Evolutionary conservation across 805 yeast genomes (phyloP).

Genomic region (Candida parachauliodes): DNA sequence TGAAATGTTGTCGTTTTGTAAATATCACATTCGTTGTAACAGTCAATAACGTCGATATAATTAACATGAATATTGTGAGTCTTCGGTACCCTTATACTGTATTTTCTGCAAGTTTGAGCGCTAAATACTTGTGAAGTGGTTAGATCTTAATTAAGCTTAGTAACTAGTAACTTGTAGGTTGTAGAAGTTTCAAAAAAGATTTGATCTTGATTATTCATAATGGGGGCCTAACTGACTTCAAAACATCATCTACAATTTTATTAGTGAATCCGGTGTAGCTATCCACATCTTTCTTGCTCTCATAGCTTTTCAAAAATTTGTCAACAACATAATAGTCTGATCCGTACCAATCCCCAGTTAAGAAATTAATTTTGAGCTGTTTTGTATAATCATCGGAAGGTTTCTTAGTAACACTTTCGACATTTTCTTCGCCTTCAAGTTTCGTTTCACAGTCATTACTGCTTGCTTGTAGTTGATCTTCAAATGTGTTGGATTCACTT

Average conservation of each 20-base stretch:
- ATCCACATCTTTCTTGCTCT: slow-evolving; percentile 15
- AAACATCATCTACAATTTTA: slow-evolving; percentile 33
- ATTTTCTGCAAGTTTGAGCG: too few relatives aligned
- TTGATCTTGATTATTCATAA: slow-evolving; percentile 11
- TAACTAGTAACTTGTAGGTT: too few relatives aligned
- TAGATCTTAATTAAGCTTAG: too few relatives aligned
- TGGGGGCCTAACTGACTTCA: slow-evolving; percentile 34
- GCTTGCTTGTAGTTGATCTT: neutral
- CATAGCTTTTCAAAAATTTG: slow-evolving; percentile 21
- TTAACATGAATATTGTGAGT: too few relatives aligned
- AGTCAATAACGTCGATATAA: too few relatives aligned
- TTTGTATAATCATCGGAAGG: slow-evolving; percentile 13
- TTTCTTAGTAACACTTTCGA: slow-evolving; percentile 4
- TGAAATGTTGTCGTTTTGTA: too few relatives aligned
- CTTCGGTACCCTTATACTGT: too few relatives aligned
- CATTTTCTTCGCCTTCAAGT: neutral
- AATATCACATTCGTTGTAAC: too few relatives aligned
- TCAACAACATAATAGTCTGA: slow-evolving; percentile 35
- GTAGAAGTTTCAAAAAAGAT: too few relatives aligned
- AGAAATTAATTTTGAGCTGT: slow-evolving; percentile 26
- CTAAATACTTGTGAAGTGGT: too few relatives aligned
- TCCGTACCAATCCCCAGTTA: slow-evolving; percentile 44
- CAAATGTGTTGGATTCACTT: neutral
- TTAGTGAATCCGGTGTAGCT: slow-evolving; percentile 35
- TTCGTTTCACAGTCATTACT: neutral